These are phyloP conservation scores for Calocybe indica DNA, from an alignment of 768 basidiomycete genomes.

Conservation along the genomic window DNA sequence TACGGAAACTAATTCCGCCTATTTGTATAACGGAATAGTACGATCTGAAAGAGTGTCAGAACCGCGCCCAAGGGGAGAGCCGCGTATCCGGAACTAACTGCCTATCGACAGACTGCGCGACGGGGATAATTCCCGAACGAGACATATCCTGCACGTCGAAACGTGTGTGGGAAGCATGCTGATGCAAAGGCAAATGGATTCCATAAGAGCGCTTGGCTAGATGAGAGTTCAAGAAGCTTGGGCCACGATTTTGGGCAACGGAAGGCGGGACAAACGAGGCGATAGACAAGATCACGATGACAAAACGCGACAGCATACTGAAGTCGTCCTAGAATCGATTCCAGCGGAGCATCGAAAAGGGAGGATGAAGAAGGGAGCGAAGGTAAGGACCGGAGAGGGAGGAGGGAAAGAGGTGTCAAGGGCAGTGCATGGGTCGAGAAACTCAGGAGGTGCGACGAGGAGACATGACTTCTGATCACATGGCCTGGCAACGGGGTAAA, in stretches of 20 bases:
- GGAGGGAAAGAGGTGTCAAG: background rate
- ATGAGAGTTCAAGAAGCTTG: background rate
- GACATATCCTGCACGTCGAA: slow-evolving; percentile 22
- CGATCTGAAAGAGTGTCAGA: slow-evolving; percentile 37
- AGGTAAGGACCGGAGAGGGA: background rate
- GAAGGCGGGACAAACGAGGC: too few relatives aligned
- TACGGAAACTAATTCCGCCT: slow-evolving; percentile 61
- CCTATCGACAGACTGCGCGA: slow-evolving; percentile 41
- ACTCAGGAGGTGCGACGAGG: too few relatives aligned
- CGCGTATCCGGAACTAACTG: slow-evolving; percentile 25
- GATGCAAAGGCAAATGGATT: slow-evolving; percentile 21
- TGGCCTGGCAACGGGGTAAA: too few relatives aligned
- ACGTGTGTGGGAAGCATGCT: slow-evolving; percentile 10
- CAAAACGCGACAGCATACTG: too few relatives aligned
- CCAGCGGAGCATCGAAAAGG: background rate
- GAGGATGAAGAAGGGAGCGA: background rate
- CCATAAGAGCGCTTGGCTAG: background rate
- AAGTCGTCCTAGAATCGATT: too few relatives aligned
- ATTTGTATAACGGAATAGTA: slow-evolving; percentile 58
- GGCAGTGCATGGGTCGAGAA: background rate
- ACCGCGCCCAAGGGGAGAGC: background rate
- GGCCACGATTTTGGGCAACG: background rate
- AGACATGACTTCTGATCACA: too few relatives aligned
- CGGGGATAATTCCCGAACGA: slow-evolving; percentile 33
- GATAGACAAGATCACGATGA: too few relatives aligned